Evolutionary conservation across 495 filamentous ascomycete species (phyloP).

Genomic region (Penicillium paradoxum): DNA sequence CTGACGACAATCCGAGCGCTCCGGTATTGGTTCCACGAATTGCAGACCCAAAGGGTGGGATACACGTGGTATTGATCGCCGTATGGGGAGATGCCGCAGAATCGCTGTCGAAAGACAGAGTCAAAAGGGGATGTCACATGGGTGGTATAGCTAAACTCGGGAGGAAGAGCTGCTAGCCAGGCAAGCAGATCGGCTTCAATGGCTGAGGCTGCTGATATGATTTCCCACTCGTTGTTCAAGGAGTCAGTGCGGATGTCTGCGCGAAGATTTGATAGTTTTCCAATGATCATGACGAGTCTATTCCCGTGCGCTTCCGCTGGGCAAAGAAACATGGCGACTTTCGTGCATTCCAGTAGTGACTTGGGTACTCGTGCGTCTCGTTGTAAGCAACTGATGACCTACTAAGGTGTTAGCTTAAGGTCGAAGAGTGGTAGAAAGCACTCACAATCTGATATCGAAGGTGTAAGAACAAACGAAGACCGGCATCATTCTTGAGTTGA

Average conservation of each 20-base stretch:
- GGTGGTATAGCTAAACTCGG: slow-evolving; percentile 30
- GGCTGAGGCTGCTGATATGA: slow-evolving; percentile 41
- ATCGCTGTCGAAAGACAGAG: slow-evolving; percentile 18
- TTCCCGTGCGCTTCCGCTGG: slow-evolving; percentile 34
- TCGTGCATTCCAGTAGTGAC: slow-evolving; percentile 31
- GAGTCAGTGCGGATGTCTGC: slow-evolving; percentile 36
- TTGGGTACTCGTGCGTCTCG: slow-evolving; percentile 31
- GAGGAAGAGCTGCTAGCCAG: slow-evolving; percentile 38
- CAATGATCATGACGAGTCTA: slow-evolving; percentile 33
- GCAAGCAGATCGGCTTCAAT: slow-evolving; percentile 49
- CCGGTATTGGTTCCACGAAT: slow-evolving; percentile 61
- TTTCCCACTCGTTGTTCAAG: slow-evolving; percentile 36
- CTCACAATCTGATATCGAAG: slow-evolving; percentile 46
- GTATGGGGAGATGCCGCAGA: slow-evolving; percentile 33
- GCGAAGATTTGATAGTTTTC: slow-evolving; percentile 42
- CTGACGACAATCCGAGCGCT: slow-evolving; percentile 54
- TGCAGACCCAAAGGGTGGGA: slow-evolving; percentile 49
- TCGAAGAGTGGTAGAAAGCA: neutral
- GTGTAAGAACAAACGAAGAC: slow-evolving; percentile 54
- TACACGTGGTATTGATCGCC: slow-evolving; percentile 58
- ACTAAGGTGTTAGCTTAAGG: neutral
- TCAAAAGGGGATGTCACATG: slow-evolving; percentile 22
- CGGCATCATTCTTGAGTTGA: slow-evolving; percentile 53
- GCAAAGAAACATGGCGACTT: slow-evolving; percentile 32
- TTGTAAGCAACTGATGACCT: slow-evolving; percentile 42